Evolutionary conservation across 1,284 basidiomycete species (phyloP).

Genomic region (Apiotrichum montevideense): DNA sequence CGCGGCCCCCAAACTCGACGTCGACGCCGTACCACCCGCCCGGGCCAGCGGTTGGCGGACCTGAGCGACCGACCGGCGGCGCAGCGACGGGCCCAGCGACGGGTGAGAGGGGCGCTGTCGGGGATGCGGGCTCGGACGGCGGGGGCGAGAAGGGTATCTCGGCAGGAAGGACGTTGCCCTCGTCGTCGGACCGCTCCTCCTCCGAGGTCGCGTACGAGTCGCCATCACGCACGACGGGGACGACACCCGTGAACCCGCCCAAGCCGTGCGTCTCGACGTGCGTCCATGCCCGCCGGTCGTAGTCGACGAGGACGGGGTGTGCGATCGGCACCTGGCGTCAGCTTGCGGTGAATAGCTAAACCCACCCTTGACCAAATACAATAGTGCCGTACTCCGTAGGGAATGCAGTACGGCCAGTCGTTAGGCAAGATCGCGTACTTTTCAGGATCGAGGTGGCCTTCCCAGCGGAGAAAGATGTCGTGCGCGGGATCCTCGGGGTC

Average conservation of each 20-base stretch:
- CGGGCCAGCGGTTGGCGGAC: conserved; percentile 2
- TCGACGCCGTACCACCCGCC: conserved; percentile 35
- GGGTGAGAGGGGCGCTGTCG: background rate
- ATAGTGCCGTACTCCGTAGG: conserved; percentile 41
- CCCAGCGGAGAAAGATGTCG: background rate
- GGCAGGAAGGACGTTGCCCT: background rate
- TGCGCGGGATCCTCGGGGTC: background rate
- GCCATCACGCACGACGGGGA: conserved; percentile 7
- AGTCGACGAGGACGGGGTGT: conserved; percentile 35
- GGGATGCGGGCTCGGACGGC: background rate
- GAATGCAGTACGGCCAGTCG: conserved; percentile 46
- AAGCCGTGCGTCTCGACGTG: conserved; percentile 36
- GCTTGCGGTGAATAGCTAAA: background rate
- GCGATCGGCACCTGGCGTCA: conserved; percentile 37
- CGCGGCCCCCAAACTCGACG: conserved; percentile 24
- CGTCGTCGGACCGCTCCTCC: background rate
- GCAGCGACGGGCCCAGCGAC: background rate
- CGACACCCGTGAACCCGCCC: conserved; percentile 41
- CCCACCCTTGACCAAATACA: conserved; percentile 44
- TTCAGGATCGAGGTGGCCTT: conserved; percentile 21
- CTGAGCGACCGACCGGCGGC: background rate
- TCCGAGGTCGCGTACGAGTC: background rate
- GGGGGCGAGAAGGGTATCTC: background rate
- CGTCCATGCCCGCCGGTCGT: conserved; percentile 34
- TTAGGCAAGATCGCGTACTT: conserved; percentile 42